These are phyloP conservation scores for Penicillium atrosanguineum DNA, from an alignment of 495 filamentous ascomycete species.

Conservation along the genomic window DNA sequence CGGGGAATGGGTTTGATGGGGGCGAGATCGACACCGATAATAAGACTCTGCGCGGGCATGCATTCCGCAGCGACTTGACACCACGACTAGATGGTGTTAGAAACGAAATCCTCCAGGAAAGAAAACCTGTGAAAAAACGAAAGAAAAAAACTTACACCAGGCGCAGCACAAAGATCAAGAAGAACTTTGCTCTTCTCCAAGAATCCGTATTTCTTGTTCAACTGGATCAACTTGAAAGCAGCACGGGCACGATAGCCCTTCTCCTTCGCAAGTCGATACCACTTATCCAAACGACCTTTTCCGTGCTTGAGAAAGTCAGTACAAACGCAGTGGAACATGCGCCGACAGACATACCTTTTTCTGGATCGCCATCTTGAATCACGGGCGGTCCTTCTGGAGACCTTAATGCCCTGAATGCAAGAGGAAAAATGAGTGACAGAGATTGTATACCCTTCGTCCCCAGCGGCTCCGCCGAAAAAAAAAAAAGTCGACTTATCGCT, in stretches of 20 bases:
- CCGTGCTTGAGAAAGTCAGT: conserved; percentile 60
- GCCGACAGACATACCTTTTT: conserved; percentile 65
- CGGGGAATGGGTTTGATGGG: conserved; percentile 95
- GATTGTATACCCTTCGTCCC: conserved; percentile 21
- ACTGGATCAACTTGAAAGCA: conserved; percentile 96
- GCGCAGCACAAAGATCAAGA: conserved; percentile 95
- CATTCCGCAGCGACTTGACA: conserved; percentile 96
- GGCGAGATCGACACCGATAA: conserved; percentile 90
- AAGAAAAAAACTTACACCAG: conserved; percentile 64
- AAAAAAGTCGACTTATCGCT: conserved; percentile 29
- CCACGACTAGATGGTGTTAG: conserved; percentile 68
- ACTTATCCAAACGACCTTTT: conserved; percentile 99
- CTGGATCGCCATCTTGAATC: conserved; percentile 80
- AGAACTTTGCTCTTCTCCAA: conserved; percentile 94
- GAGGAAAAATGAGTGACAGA: conserved; percentile 11
- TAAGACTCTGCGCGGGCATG: conserved; percentile 87
- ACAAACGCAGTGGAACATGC: background rate
- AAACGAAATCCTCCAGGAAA: conserved; percentile 1
- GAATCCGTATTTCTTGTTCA: conserved; percentile 99
- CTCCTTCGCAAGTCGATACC: conserved; percentile 94
- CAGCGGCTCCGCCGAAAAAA: conserved; percentile 19
- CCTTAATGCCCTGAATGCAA: conserved; percentile 17
- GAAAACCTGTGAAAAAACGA: background rate
- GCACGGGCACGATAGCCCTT: conserved; percentile 96
- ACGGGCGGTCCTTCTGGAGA: conserved; percentile 25